phyloP scores from a whole-genome alignment of 192 early-diverging fungal genomes.

The Podila minutissima region DNA sequence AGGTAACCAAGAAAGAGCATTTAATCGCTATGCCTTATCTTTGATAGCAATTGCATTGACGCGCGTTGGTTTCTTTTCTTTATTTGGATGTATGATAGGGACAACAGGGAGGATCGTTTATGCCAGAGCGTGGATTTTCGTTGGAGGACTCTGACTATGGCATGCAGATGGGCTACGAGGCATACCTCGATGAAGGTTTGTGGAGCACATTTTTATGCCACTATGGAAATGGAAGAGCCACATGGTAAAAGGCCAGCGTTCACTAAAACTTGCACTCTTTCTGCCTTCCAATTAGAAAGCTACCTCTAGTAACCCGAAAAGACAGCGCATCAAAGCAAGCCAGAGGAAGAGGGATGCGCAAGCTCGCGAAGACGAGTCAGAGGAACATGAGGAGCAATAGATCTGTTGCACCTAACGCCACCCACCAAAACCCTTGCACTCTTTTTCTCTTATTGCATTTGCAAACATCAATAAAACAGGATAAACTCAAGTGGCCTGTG shows the following conservation, averaged over 20 bases:
- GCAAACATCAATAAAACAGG: too few species aligned
- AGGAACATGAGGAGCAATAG: too few species aligned
- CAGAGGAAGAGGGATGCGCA: not conserved
- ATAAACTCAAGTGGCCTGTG: too few species aligned
- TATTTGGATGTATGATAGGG: not conserved
- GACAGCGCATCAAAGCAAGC: not conserved
- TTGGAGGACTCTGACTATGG: slow-evolving; percentile 42
- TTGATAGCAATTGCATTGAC: not conserved
- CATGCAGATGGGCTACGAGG: slow-evolving; percentile 36
- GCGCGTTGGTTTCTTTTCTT: not conserved
- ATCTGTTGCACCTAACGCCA: too few species aligned
- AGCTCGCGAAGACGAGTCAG: not conserved
- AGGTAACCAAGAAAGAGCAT: not conserved
- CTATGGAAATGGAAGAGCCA: not conserved
- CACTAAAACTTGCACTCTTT: not conserved
- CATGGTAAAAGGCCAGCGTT: not conserved
- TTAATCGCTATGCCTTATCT: not conserved
- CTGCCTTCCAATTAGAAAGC: slow-evolving; percentile 41
- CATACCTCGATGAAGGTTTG: slow-evolving; percentile 47
- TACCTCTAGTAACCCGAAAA: slow-evolving; percentile 30
- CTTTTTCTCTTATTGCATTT: too few species aligned
- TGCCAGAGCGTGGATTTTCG: slow-evolving; percentile 14
- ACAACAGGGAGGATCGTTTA: slow-evolving; percentile 9
- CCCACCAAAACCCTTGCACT: too few species aligned
- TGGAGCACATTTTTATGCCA: not conserved